Evolutionary conservation across 495 filamentous ascomycete species (phyloP).

Genomic region (Sphaerosporella brunnea): DNA sequence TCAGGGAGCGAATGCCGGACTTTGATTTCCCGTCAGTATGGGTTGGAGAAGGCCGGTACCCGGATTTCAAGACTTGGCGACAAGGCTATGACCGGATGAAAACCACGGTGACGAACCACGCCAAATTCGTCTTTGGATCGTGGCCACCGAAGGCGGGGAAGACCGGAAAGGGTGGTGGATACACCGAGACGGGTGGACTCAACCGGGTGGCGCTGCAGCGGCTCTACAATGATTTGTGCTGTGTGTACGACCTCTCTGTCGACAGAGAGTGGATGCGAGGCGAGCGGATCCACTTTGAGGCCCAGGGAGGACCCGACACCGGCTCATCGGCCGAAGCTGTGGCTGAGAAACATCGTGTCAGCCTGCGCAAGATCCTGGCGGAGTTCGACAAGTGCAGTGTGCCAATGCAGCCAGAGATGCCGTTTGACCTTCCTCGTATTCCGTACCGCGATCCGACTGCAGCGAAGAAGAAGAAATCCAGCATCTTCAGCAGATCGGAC

Average conservation of each 20-base stretch:
- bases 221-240: constrained; percentile 69
- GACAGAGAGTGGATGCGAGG: constrained; percentile 47
- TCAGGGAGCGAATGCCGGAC: constrained; percentile 18
- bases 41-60: constrained; percentile 41
- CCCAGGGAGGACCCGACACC: constrained; percentile 29
- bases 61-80: constrained; percentile 61
- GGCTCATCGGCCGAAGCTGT: constrained; percentile 27
- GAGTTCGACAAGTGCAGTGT: constrained; percentile 80
- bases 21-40: constrained; percentile 89
- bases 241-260: constrained; percentile 74
- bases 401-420: constrained; percentile 77
- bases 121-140: constrained; percentile 66
- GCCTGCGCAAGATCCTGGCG: constrained; percentile 53
- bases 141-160: constrained; percentile 74
- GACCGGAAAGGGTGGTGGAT: constrained; percentile 76
- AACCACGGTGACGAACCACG: constrained; percentile 55
- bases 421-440: constrained; percentile 70
- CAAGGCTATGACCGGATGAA: constrained; percentile 53
- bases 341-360: constrained; percentile 30
- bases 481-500: constrained; percentile 36
- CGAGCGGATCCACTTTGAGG: constrained; percentile 23
- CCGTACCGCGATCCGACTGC: constrained; percentile 38
- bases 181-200: constrained; percentile 60
- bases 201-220: constrained; percentile 67
- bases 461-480: constrained; percentile 40